phyloP scores from a whole-genome alignment of 805 yeast species.

The Saccharomycopsis amapae region DNA sequence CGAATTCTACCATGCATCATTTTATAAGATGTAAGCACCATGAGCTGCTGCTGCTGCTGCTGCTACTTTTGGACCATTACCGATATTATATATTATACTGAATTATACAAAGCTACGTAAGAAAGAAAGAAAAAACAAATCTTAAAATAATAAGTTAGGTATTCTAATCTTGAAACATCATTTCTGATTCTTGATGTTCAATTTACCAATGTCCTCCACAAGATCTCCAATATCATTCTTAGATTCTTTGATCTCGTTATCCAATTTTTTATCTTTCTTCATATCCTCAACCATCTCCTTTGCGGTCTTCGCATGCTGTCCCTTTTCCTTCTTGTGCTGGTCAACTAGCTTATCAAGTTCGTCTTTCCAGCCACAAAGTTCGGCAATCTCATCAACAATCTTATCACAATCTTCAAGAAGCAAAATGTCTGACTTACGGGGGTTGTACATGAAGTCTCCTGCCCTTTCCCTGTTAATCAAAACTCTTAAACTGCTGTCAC shows the following conservation, averaged over 20 bases:
- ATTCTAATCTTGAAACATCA: background rate
- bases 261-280: constrained; percentile 23
- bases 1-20: too few species aligned
- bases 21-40: too few species aligned
- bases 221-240: constrained; percentile 24
- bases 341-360: constrained; percentile 41
- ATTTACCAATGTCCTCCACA: constrained; percentile 10
- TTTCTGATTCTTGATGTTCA: constrained; percentile 2
- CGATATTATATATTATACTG: too few species aligned
- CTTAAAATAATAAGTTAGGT: too few species aligned
- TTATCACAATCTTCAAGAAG: constrained; percentile 58
- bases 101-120: too few species aligned
- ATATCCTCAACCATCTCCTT: constrained; percentile 27
- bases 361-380: constrained; percentile 55
- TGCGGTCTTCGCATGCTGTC: constrained; percentile 18
- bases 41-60: background rate
- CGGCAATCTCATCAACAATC: constrained; percentile 48
- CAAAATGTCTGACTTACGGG: constrained; percentile 55
- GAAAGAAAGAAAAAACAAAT: too few species aligned
- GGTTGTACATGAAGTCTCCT: constrained; percentile 55
- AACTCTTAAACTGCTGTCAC: constrained; percentile 43
- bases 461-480: constrained; percentile 70
- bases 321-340: constrained; percentile 22
- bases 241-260: constrained; percentile 17
- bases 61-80: background rate